Percentiles rank a stretch among this genome's conserved stretches.
Evolutionary conservation across 2,329 filamentous ascomycete species (phyloP).

Genomic region (Stemphylium vesicarium): DNA sequence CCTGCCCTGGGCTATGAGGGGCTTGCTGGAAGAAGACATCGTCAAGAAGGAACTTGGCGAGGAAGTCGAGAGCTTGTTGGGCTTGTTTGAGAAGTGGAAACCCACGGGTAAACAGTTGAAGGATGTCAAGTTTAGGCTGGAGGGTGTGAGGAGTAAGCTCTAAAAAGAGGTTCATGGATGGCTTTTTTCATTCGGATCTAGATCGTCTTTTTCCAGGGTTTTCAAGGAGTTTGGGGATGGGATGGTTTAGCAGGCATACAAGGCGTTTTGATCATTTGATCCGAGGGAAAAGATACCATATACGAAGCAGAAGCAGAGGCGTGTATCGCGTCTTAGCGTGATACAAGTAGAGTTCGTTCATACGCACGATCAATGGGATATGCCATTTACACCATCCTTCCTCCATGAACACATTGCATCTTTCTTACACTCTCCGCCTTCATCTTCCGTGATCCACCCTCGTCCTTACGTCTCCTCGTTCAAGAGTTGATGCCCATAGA

Average conservation of each 20-base stretch:
- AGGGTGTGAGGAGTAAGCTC: slow-evolving; percentile 87
- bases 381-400: too few species aligned
- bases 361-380: too few species aligned
- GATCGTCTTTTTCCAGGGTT: background rate
- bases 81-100: slow-evolving; percentile 92
- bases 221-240: background rate
- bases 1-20: slow-evolving; percentile 93
- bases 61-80: slow-evolving; percentile 81
- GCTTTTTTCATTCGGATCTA: too few species aligned
- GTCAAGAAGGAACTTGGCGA: slow-evolving; percentile 79
- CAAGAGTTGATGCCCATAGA: too few species aligned
- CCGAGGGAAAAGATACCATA: background rate
- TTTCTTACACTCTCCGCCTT: too few species aligned
- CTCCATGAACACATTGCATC: too few species aligned
- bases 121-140: slow-evolving; percentile 93
- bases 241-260: background rate
- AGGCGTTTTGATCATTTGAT: background rate
- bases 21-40: slow-evolving; percentile 87
- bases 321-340: background rate
- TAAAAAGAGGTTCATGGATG: slow-evolving; percentile 32
- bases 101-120: slow-evolving; percentile 88
- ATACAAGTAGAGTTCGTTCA: background rate
- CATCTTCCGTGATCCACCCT: background rate
- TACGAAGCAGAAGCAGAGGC: background rate
- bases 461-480: background rate